These are phyloP conservation scores for Neofusicoccum parvum DNA, from an alignment of 2,329 filamentous ascomycete species.

Conservation along the genomic window DNA sequence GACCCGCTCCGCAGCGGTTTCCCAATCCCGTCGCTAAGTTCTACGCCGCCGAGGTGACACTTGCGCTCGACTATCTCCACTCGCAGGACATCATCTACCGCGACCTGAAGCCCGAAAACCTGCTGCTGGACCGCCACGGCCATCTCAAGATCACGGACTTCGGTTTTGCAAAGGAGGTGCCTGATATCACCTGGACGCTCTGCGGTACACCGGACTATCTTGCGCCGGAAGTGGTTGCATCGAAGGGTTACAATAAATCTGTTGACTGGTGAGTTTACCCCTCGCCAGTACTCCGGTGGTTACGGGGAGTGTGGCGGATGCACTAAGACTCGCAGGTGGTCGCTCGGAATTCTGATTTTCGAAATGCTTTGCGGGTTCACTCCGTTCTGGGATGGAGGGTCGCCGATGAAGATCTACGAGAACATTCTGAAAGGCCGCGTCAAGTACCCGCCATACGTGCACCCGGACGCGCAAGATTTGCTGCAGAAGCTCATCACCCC, in stretches of 20 bases:
- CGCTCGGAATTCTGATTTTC: slow-evolving; percentile 95
- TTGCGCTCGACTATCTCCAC: slow-evolving; percentile 94
- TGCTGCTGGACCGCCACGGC: slow-evolving; percentile 87
- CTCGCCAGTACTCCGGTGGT: slow-evolving; percentile 17
- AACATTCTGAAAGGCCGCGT: slow-evolving; percentile 95
- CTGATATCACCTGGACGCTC: slow-evolving; percentile 98
- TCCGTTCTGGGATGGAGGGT: slow-evolving; percentile 97
- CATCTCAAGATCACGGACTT: slow-evolving; percentile 98
- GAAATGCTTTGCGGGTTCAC: slow-evolving; percentile 99
- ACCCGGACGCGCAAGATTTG: slow-evolving; percentile 90
- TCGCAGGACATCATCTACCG: slow-evolving; percentile 96
- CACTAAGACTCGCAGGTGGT: slow-evolving; percentile 71
- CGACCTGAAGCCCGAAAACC: slow-evolving; percentile 93
- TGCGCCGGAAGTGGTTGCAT: slow-evolving; percentile 96
- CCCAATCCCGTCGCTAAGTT: slow-evolving; percentile 99
- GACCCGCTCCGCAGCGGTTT: slow-evolving; percentile 69
- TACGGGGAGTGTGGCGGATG: slow-evolving; percentile 13
- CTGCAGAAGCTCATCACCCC: slow-evolving; percentile 91
- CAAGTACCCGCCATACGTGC: slow-evolving; percentile 95
- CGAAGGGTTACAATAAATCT: slow-evolving; percentile 99
- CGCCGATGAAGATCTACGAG: slow-evolving; percentile 99
- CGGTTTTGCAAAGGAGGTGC: slow-evolving; percentile 96
- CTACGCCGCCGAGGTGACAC: slow-evolving; percentile 94
- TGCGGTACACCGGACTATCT: slow-evolving; percentile 98
- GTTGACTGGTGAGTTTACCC: slow-evolving; percentile 81